Conservation (phyloP, 192 early-diverging fungal species). For the Entophlyctis luteolus region DNA sequence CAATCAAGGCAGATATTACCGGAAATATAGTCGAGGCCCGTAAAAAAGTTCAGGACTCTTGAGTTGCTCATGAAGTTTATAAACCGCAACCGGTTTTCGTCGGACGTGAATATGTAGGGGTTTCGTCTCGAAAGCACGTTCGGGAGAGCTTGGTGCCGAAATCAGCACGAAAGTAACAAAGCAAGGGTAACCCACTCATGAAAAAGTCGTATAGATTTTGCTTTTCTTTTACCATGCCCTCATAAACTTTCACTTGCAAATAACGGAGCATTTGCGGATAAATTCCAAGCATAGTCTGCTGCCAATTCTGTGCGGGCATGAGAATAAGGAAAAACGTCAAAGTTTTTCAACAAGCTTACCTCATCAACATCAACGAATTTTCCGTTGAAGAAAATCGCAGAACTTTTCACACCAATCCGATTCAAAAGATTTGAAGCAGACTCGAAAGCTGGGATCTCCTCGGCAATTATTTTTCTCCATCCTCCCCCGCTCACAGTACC, state of each 20-base stretch:
- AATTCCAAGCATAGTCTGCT: slow-evolving; percentile 45
- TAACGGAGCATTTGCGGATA: slow-evolving; percentile 53
- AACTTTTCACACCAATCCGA: slow-evolving; percentile 27
- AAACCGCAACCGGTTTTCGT: slow-evolving; percentile 15
- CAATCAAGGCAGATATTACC: not conserved
- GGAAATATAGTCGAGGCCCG: not conserved
- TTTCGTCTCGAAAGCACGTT: slow-evolving; percentile 63
- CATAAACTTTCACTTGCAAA: slow-evolving; percentile 46
- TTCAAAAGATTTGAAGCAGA: not conserved
- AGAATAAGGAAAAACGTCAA: not conserved
- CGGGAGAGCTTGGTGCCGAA: slow-evolving; percentile 36
- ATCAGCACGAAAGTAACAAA: too few species aligned
- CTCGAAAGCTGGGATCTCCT: too few species aligned
- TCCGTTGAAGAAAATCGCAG: slow-evolving; percentile 76
- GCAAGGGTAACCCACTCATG: slow-evolving; percentile 46
- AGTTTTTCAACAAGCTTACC: slow-evolving; percentile 9
- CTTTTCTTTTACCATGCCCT: slow-evolving; percentile 47
- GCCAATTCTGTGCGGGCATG: slow-evolving; percentile 38
- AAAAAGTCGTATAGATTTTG: slow-evolving; percentile 69
- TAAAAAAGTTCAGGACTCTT: not conserved
- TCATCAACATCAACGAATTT: slow-evolving; percentile 62
- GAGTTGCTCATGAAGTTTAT: not conserved
- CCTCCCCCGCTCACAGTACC: too few species aligned
- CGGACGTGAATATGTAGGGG: slow-evolving; percentile 55
- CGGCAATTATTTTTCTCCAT: not conserved